Base-by-base conservation (phyloP, 2,329 filamentous ascomycete genomes). In the Tolypocladium ovalisporum region DNA sequence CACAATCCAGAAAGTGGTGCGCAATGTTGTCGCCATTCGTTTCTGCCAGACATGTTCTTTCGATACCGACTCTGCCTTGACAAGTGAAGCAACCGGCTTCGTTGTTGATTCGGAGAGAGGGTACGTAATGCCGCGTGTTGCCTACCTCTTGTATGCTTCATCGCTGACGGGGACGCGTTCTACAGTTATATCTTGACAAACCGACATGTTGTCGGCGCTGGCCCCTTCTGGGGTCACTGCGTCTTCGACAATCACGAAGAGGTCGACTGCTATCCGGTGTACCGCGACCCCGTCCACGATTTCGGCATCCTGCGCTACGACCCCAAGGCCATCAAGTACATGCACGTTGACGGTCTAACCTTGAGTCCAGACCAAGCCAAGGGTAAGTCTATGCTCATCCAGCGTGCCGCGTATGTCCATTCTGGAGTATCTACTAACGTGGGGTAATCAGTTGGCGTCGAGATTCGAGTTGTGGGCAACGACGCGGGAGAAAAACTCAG, bases 231-330 rank as follows among this genome's bases (percentile, higher is more conserved):
- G 88, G 94, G 94, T 53, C 97, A 96, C 75, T 92, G 89, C 70
- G 92, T 99, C 64, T 99, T 99, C 71, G 95, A 99, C 72, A 99
- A 99, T 70, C 94, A 99, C 73, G 94, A 99, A 64, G 82, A 95
- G 78, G 94, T 94, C 65, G 94, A 99, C 70, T 93, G 95, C 53
- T 90, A 91, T 68, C 94, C 94, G 10, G 91, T 99, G 54, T 99
- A 99, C 75, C 90, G 94, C 67, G 94, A 99, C 68, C 95, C 94
- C 19, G 93, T 99, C 34, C 94, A 99, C 78, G 94, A 99, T 73
- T 99, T 99, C 66, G 94, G 94, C 61, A 95, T 99, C 65, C 83
- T 99, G 54, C 87, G 94, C 68, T 99, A 99, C 76, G 90, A 99
- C 66, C 94, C 94, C 42, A 90, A 90, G 68, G 88, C 88, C 10